Evolutionary conservation across 108 stramenopile genomes (phyloP), one percentile per base, ranked within the genome.

Genomic region (Skeletonema marinoi): DNA sequence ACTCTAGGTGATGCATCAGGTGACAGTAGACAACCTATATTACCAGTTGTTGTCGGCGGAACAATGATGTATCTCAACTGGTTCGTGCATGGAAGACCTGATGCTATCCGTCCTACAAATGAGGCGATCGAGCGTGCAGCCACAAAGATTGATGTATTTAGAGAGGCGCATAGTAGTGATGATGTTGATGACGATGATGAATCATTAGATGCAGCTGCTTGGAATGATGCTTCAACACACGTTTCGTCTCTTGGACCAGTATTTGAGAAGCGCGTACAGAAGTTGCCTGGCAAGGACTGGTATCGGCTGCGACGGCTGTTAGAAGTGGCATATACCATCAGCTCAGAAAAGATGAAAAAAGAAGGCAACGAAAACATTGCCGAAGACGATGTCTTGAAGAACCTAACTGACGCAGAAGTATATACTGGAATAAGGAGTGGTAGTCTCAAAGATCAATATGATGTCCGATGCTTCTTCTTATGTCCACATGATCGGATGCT

Each of bases 61-160:
- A 95, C 94, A n/a, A 97, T 97, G 94, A 97, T 99, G 96, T 99
- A 98, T 77, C 61, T 97, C 0, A 89, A 97, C 54, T 99, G 98
- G 98, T 89, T 99, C 16, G 93, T 98, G 0, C 92, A 96, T 68
- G 98, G 98, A 30, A 70, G 81, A 62, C 98, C 98, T 0, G 97
- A 99, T 80, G 97, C 96, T 10, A 81, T 89, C n/a, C 85, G 86
- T 74, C 90, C 93, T 36, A 88, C 88, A 21, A 75, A 75, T 9
- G 76, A 73, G 11, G 95, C 93, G 2, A 59, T 88, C 6, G 60
- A 77, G 39, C 73, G 84, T 66, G 92, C 93, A 5, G 50, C 70
- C 5, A 32, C 36, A 32, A 81, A 54, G 10, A 86, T 94, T 30
- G 35, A 75, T 42, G 41, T 76, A 32, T 88, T 85, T 72, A 81